These are phyloP conservation scores for Prunus davidiana DNA, from an alignment of 306 rosid species.

Conservation along the genomic window DNA sequence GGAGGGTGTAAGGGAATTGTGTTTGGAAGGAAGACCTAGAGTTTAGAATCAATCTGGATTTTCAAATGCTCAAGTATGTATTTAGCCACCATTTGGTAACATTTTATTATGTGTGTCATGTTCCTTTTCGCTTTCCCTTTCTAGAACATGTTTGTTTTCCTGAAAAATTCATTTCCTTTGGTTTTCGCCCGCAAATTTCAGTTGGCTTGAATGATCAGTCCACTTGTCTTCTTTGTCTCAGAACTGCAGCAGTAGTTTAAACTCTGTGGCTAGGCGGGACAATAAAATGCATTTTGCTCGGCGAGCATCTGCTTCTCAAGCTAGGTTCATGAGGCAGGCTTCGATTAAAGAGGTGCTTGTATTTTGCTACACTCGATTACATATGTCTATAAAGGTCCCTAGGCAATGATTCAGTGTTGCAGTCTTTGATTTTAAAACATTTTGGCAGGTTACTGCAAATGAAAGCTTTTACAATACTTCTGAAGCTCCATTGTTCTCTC, in stretches of 20 bases:
- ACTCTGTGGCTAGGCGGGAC: conserved; percentile 53
- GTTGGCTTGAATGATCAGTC: conserved; percentile 15
- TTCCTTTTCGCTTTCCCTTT: neutral
- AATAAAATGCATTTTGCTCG: conserved; percentile 56
- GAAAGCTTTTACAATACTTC: conserved; percentile 30
- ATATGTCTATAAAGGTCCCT: conserved; percentile 1
- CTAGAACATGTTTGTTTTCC: neutral
- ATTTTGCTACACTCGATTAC: conserved; percentile 1
- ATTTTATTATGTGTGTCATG: neutral
- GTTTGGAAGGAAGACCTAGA: neutral
- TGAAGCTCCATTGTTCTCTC: conserved; percentile 61
- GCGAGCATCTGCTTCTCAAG: conserved; percentile 58
- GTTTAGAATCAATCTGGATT: neutral
- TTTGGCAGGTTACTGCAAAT: conserved; percentile 43
- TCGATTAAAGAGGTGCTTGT: conserved; percentile 46
- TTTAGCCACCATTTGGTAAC: neutral
- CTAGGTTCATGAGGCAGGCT: conserved; percentile 62
- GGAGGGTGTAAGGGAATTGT: neutral
- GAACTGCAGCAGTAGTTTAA: conserved; percentile 54
- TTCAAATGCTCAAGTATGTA: neutral
- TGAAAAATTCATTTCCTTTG: neutral
- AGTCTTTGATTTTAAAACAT: neutral
- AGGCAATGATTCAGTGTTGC: neutral
- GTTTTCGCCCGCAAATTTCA: neutral
- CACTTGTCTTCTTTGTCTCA: conserved; percentile 23